These are phyloP conservation scores for Priceomyces medius DNA, from an alignment of 805 yeast genomes.

Conservation along the genomic window DNA sequence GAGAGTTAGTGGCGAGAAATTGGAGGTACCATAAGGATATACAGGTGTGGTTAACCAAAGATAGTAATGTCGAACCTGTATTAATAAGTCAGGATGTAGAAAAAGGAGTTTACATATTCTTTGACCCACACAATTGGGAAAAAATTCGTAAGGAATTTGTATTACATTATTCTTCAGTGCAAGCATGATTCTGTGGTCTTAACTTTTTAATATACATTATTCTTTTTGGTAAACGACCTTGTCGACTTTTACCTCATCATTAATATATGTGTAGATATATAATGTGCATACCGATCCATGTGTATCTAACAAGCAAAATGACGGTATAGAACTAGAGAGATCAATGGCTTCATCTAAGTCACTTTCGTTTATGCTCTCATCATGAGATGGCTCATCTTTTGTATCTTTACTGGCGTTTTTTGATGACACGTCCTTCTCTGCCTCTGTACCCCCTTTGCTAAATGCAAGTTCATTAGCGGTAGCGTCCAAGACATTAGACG, in stretches of 20 bases:
- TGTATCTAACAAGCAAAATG: conserved; percentile 87
- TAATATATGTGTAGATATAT: conserved; percentile 78
- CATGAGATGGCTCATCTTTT: conserved; percentile 7
- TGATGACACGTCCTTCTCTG: background rate
- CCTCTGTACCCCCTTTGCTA: conserved; percentile 3
- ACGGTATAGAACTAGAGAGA: conserved; percentile 53
- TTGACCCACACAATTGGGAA: conserved; percentile 96
- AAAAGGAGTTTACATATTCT: conserved; percentile 88
- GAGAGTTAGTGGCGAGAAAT: conserved; percentile 85
- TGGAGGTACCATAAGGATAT: conserved; percentile 97
- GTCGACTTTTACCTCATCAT: conserved; percentile 87
- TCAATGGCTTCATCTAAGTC: conserved; percentile 20
- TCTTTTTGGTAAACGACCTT: conserved; percentile 54
- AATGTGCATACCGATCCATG: conserved; percentile 75
- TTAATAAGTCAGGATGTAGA: conserved; percentile 80
- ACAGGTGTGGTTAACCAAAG: conserved; percentile 96
- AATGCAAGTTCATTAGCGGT: conserved; percentile 11
- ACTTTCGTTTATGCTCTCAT: conserved; percentile 13
- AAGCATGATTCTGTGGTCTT: conserved; percentile 18
- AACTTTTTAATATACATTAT: conserved; percentile 8
- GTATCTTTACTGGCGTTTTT: conserved; percentile 7
- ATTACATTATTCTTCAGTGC: conserved; percentile 46
- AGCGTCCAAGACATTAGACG: conserved; percentile 15
- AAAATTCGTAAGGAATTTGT: conserved; percentile 73
- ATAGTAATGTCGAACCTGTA: conserved; percentile 83